Base-by-base conservation (phyloP, 2,329 filamentous ascomycete genomes). In the Clonostachys chloroleuca region DNA sequence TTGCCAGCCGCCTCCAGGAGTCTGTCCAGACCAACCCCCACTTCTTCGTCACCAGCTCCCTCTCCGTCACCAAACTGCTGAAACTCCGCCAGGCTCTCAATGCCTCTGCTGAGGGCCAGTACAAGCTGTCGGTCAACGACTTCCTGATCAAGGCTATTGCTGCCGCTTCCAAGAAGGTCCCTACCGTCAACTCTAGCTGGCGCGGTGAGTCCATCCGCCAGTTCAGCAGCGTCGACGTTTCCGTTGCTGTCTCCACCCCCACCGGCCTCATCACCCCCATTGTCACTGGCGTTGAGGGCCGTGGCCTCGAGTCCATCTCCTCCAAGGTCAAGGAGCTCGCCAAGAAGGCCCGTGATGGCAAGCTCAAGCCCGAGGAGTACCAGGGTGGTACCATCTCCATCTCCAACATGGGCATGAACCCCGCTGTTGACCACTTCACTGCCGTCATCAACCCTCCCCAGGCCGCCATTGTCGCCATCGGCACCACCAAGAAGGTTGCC, bases 391-490 rank as follows among this genome's bases (percentile, higher is more conserved):
- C 90, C 67, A 96, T 99, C 75, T 96, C 92, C 70, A 97, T 99
- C 74, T 95, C 89, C 75, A 99, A 99, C 84, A 95, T 99, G 94
- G 94, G 94, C 72, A 99, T 99, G 94, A 99, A 99, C 82, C 65
- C 85, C 43, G 92, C 94, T 44, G 86, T 99, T 53, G 92, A 97
- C 74, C 84, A 92, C 68, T 99, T 99, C 76, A 97, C 94, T 45
- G 94, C 94, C 57, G 88, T 99, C 64, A 96, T 99, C 81, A 99
- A 99, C 83, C 94, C 95, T 56, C 94, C 94, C 46, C 95, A 99
- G 77, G 89, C 94, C 47, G 87, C 84, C 64, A 99, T 99, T 67
- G 80, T 99, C 54, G 92, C 94, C 47, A 89, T 99, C 50, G 94
- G 95, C 61, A 95, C 91, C 56, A 91, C 89, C 59, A 88, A 89